phyloP scores from a whole-genome alignment of 192 early-diverging fungal genomes.

The Funneliformis mosseae region DNA sequence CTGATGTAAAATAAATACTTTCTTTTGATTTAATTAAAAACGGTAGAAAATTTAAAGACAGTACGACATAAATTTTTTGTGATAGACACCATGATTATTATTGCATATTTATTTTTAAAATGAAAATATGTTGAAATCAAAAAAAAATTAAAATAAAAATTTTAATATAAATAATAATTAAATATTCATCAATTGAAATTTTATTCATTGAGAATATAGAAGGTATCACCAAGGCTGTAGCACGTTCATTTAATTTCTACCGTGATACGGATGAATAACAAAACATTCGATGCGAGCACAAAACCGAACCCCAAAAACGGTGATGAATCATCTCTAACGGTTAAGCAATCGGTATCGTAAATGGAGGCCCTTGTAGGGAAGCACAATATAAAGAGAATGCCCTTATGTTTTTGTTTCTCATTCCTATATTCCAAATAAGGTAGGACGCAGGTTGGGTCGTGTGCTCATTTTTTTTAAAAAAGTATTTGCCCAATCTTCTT shows the following conservation, averaged over 20 bases:
- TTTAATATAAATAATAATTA: not conserved
- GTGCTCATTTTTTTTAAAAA: not conserved
- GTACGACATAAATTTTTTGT: not conserved
- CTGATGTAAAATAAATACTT: not conserved
- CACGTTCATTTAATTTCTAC: not conserved
- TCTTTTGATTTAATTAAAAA: not conserved
- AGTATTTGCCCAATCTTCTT: not conserved
- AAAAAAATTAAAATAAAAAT: not conserved
- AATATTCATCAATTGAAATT: not conserved
- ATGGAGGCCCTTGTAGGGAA: not conserved
- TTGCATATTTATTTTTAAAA: not conserved
- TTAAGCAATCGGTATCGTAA: not conserved
- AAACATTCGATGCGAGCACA: not conserved
- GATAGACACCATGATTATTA: not conserved
- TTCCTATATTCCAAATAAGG: conserved; percentile 7
- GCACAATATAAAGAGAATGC: not conserved
- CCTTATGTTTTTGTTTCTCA: not conserved
- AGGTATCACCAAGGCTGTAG: not conserved
- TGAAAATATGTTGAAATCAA: not conserved
- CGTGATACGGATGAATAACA: not conserved
- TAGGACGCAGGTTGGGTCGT: not conserved
- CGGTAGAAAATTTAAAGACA: conserved; percentile 14
- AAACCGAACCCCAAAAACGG: not conserved
- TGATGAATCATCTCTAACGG: not conserved
- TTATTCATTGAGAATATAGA: not conserved